Evolutionary conservation across 2,329 filamentous ascomycete genomes (phyloP).

Genomic region (Neofusicoccum ribis): DNA sequence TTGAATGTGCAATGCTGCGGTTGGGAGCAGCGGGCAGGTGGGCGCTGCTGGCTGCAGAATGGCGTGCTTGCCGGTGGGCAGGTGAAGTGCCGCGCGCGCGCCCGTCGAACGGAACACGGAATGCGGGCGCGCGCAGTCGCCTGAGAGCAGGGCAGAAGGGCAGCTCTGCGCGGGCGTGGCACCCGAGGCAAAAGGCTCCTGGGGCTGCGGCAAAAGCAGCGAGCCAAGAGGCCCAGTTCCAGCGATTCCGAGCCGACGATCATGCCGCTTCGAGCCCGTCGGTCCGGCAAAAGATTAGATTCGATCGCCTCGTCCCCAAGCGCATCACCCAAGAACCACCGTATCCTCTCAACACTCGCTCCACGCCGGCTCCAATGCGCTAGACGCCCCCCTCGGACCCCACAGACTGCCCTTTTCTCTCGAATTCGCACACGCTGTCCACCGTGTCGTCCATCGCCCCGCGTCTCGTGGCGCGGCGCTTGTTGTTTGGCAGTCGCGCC

Average conservation of each 20-base stretch:
- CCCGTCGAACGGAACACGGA: conserved; percentile 7
- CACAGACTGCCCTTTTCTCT: background rate
- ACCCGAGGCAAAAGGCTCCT: background rate
- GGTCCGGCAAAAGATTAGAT: conserved; percentile 10
- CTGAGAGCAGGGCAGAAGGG: background rate
- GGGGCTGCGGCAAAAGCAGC: conserved; percentile 9
- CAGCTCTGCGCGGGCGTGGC: background rate
- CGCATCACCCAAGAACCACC: background rate
- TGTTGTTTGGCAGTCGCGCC: conserved; percentile 12
- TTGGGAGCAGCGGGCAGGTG: background rate
- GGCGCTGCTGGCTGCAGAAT: background rate
- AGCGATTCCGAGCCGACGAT: background rate
- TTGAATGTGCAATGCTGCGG: background rate
- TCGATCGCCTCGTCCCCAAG: background rate
- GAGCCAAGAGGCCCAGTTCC: background rate
- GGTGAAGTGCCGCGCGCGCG: background rate
- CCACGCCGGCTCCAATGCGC: conserved; percentile 13
- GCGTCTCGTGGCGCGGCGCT: conserved; percentile 16
- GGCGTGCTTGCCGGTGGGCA: background rate
- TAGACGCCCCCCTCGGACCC: background rate
- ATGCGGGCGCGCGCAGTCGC: background rate
- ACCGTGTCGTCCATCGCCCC: conserved; percentile 19
- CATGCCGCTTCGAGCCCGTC: background rate
- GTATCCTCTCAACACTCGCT: conserved; percentile 12
- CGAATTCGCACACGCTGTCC: background rate